Evolutionary conservation across 2,329 filamentous ascomycete genomes (phyloP), one percentile per base, ranked within the genome.

Genomic region (Nemania sp.): DNA sequence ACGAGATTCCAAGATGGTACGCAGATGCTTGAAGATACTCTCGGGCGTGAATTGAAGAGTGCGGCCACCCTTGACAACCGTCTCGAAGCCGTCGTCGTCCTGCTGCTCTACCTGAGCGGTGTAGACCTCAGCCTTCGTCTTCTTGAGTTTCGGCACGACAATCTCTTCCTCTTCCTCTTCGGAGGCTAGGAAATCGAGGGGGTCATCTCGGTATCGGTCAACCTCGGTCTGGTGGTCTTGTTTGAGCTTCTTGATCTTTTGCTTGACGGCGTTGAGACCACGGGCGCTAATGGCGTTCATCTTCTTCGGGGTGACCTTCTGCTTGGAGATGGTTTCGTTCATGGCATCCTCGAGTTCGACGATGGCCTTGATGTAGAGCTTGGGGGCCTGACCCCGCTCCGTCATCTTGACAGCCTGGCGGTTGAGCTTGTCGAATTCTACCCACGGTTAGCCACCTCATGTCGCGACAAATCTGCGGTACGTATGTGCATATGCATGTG

Each of bases 201-300:
- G 66, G 73, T 96, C 85, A 60, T 84, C 86, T 64, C 89, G 83
- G 79, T 93, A 99, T 61, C 86, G 83, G 65, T 96, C 91, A 66
- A 99, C 88, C 11, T 96, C 90, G 59, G 82, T 79, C 69, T 90
- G 84, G 76, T 93, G 93, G 61, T 97, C 93, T 77, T 96, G 95
- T 82, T 93, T 96, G 77, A 93, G 93, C 84, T 97, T 97, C 84
- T 93, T 92, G 79, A 99, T 91, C 77, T 92, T 92, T 75, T 99
- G 94, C 78, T 97, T 96, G 69, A 97, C 90, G 59, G 92, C 91
- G 73, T 97, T 99, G 68, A 99, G 83, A 68, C 92, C 91, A 76
- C 91, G 90, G 62, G 91, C 89, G 71, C 93, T 95, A 70, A 88
- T 94, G 59, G 92, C 91, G 77, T 96, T 99, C 92, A 97, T 96